Evolutionary conservation across 768 basidiomycete species (phyloP), one percentile per base, ranked within the genome.

Genomic region (Termitomyces sp.): DNA sequence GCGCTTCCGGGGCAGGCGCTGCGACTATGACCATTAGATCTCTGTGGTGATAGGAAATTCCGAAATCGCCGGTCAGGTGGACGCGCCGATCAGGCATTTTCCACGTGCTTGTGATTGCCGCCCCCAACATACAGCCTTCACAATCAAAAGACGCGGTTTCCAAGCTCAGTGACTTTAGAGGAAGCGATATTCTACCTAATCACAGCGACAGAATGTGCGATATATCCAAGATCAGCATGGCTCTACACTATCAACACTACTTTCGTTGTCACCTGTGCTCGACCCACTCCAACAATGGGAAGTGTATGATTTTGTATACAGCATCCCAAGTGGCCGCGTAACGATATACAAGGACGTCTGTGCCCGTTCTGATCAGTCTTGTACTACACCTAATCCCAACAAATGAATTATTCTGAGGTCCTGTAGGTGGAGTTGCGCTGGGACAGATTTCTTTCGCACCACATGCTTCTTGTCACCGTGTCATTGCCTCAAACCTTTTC

Each of bases 271-370:
- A 46, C 41, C 14, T 34, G 17, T 34, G 9, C n/a, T 58, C 84
- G 83, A 69, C 64, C 49, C 81, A 24, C 60, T 69, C 2, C 75
- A 83, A 62, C 81, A 80, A 57, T 85, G 83, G 83, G 77, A 72
- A 10, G 81, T 84, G 0, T 85, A 85, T 51, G 83, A 85, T 61
- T 77, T 77, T 55, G 63, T 73, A 5, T 61, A 67, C 40, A 75
- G 68, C 1, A 79, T 84, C 24, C 83, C 82, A 0, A 58, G 47
- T 0, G 82, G 83, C 1, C 77, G 71, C 41, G 78, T 85, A 1
- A 74, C 75, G 21, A 85, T 82, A 1, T 85, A 85, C 60, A 83
- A 82, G 56, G 72, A 76, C 24, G 70, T 86, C 19, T 76, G 76
- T 34, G 56, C 62, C 1, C 81, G 84, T 17, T 84, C 85, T 60